Conservation (phyloP, 164 flowering plant genomes). For the Stephania cephalantha region DNA sequence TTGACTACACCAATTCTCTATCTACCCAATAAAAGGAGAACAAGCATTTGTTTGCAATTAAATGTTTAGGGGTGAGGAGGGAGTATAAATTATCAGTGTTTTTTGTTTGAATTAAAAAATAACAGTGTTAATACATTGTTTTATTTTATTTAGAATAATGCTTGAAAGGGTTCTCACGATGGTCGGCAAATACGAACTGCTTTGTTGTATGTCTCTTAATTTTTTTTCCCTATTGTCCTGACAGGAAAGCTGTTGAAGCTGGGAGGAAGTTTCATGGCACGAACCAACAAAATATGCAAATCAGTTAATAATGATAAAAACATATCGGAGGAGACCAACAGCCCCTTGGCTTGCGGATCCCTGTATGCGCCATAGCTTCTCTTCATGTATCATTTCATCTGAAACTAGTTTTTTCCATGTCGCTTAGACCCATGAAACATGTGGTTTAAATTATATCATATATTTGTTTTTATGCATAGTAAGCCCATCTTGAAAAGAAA, state of each 20-base stretch:
- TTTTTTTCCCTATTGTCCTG: background rate
- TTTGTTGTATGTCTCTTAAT: background rate
- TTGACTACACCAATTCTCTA: no score
- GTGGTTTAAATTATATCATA: background rate
- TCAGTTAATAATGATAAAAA: background rate
- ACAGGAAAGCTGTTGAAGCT: slow-evolving; percentile 94
- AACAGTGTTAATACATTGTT: no score
- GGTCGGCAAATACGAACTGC: background rate
- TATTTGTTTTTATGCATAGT: no score
- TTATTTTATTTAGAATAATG: background rate
- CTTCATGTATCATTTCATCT: background rate
- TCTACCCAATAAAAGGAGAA: no score
- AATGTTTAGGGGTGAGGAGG: no score
- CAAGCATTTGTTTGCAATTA: no score
- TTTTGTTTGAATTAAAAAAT: no score
- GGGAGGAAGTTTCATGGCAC: slow-evolving; percentile 73
- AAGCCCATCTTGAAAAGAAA: no score
- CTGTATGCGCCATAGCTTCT: background rate
- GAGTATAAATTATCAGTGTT: no score
- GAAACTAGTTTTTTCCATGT: background rate
- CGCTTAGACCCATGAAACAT: background rate
- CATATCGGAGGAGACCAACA: background rate
- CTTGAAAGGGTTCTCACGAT: background rate
- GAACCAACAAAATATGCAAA: slow-evolving; percentile 23
- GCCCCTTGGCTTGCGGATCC: slow-evolving; percentile 12